Conservation (phyloP, 2,329 filamentous ascomycete species). For the Bipolaris gigantea region DNA sequence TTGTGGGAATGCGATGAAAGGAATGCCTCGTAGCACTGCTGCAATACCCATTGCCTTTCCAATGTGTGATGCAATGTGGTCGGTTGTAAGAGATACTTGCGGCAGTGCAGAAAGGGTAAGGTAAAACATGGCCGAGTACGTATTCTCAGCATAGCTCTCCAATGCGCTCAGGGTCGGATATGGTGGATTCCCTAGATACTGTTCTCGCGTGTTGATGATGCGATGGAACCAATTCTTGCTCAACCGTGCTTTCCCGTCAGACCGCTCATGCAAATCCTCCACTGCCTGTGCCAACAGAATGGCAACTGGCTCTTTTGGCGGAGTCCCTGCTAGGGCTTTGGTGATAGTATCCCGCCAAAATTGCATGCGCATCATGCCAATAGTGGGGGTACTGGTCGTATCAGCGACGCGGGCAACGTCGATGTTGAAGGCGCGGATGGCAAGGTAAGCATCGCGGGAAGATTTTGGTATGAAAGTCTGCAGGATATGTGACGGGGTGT, state of each 20-base stretch:
- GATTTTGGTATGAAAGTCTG: slow-evolving; percentile 79
- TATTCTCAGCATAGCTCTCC: slow-evolving; percentile 90
- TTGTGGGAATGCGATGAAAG: slow-evolving; percentile 79
- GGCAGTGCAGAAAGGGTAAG: slow-evolving; percentile 79
- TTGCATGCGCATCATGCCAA: slow-evolving; percentile 86
- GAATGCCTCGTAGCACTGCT: slow-evolving; percentile 82
- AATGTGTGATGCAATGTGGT: slow-evolving; percentile 92
- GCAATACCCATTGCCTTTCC: slow-evolving; percentile 91
- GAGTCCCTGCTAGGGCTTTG: slow-evolving; percentile 73
- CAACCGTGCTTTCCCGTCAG: slow-evolving; percentile 52
- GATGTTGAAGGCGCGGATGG: slow-evolving; percentile 88
- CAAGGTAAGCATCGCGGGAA: slow-evolving; percentile 80
- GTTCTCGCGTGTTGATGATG: slow-evolving; percentile 78
- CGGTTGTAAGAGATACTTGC: slow-evolving; percentile 78
- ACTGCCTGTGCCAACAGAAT: slow-evolving; percentile 77
- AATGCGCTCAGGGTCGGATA: slow-evolving; percentile 73
- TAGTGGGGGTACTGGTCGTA: slow-evolving; percentile 81
- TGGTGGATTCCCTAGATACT: slow-evolving; percentile 79
- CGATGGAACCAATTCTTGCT: slow-evolving; percentile 63
- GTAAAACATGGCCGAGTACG: slow-evolving; percentile 91
- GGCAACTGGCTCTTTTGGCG: slow-evolving; percentile 89
- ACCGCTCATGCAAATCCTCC: slow-evolving; percentile 55
- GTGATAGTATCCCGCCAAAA: slow-evolving; percentile 91
- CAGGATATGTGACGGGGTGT: slow-evolving; percentile 84
- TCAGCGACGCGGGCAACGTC: slow-evolving; percentile 90